Conservation (phyloP, 306 rosid genomes). For the Oemleria cerasiformis region DNA sequence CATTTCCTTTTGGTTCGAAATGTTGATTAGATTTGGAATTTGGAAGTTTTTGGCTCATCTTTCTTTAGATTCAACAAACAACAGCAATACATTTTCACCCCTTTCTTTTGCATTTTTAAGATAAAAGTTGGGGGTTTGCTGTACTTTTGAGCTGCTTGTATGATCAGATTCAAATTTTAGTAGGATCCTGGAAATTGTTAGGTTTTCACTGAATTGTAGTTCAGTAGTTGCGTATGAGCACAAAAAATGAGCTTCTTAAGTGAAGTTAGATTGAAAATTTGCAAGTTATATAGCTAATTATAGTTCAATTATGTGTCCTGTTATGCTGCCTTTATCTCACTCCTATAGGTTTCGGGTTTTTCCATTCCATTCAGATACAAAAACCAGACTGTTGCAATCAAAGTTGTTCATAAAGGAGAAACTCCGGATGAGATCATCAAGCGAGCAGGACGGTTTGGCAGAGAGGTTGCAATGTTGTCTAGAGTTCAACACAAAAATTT, state of each 20-base stretch:
- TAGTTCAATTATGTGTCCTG: constrained; percentile 7
- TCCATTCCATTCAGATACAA: constrained; percentile 55
- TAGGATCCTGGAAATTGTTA: neutral
- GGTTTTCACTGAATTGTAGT: neutral
- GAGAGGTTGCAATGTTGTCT: constrained; percentile 90
- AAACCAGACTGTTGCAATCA: constrained; percentile 82
- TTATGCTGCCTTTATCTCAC: constrained; percentile 21
- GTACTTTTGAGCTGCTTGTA: constrained; percentile 13
- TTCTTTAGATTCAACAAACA: constrained; percentile 2
- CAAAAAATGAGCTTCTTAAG: constrained; percentile 14
- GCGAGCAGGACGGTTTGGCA: constrained; percentile 74
- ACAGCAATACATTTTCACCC: neutral
- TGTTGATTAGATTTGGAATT: constrained; percentile 19
- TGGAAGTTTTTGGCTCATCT: constrained; percentile 9
- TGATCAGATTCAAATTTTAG: neutral
- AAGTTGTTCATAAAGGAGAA: constrained; percentile 80
- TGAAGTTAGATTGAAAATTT: constrained; percentile 1
- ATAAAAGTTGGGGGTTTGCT: constrained; percentile 11
- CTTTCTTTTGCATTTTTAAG: neutral
- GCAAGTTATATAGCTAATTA: neutral
- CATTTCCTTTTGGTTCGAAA: neutral
- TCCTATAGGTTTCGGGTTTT: constrained; percentile 19
- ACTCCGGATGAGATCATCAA: constrained; percentile 65
- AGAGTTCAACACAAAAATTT: constrained; percentile 92
- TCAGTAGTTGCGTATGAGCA: neutral